Evolutionary conservation across 768 basidiomycete genomes (phyloP).

Genomic region (Auricularia cornea): DNA sequence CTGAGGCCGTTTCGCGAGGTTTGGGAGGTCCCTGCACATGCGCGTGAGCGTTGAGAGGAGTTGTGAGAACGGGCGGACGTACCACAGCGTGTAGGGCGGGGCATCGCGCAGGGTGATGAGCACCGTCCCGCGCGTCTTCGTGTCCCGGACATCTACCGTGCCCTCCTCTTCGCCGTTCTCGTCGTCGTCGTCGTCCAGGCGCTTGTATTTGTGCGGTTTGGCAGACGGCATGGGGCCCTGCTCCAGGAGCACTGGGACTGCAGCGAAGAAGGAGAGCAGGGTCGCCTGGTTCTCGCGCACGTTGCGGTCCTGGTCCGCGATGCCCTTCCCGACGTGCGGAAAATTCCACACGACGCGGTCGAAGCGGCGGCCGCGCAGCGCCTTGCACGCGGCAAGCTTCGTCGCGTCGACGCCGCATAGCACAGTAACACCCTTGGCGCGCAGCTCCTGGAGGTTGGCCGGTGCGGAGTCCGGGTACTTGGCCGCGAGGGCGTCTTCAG

Average conservation of each 20-base stretch:
- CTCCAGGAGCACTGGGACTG: slow-evolving; percentile 52
- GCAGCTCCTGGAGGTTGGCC: slow-evolving; percentile 47
- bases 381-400: slow-evolving; percentile 48
- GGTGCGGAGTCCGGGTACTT: slow-evolving; percentile 74
- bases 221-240: slow-evolving; percentile 46
- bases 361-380: slow-evolving; percentile 56
- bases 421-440: slow-evolving; percentile 55
- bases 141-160: slow-evolving; percentile 1
- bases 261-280: slow-evolving; percentile 73
- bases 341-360: slow-evolving; percentile 91
- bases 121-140: slow-evolving; percentile 52
- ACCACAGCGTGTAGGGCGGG: slow-evolving; percentile 84
- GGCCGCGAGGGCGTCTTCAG: slow-evolving; percentile 59
- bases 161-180: slow-evolving; percentile 23
- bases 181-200: slow-evolving; percentile 29
- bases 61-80: slow-evolving; percentile 14
- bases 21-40: slow-evolving; percentile 58
- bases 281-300: slow-evolving; percentile 83
- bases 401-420: slow-evolving; percentile 84
- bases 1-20: slow-evolving; percentile 68
- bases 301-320: slow-evolving; percentile 89
- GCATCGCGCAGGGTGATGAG: slow-evolving; percentile 84
- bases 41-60: background rate
- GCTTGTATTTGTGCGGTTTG: slow-evolving; percentile 9
- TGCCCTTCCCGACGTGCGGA: slow-evolving; percentile 90